phyloP scores from a whole-genome alignment of 1,284 basidiomycete species.

The Ceraceosorus bombacis region DNA sequence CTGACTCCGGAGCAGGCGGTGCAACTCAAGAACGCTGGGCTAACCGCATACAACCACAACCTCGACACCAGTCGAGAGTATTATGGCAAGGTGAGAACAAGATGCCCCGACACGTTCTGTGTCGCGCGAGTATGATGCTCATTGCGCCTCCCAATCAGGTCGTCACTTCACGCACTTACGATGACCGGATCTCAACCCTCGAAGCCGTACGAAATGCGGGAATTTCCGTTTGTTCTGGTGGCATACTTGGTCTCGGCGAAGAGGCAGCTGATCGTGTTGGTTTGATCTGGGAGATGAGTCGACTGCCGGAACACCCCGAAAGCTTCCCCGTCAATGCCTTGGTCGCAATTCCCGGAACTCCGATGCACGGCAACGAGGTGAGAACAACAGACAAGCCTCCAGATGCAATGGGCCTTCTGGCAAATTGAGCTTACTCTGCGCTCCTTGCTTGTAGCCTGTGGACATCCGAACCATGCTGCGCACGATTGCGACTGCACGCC shows the following conservation, averaged over 20 bases:
- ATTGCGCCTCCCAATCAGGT: slow-evolving; percentile 55
- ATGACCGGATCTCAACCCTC: slow-evolving; percentile 85
- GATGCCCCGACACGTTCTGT: not conserved
- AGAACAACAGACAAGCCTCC: slow-evolving; percentile 14
- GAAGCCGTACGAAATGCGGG: slow-evolving; percentile 84
- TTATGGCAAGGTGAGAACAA: slow-evolving; percentile 67
- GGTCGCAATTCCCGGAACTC: slow-evolving; percentile 59
- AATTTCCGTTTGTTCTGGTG: slow-evolving; percentile 93
- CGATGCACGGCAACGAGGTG: slow-evolving; percentile 56
- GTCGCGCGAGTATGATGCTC: too few species aligned
- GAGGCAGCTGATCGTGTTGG: slow-evolving; percentile 82
- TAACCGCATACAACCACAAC: slow-evolving; percentile 98
- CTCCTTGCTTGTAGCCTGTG: slow-evolving; percentile 21
- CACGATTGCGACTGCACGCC: slow-evolving; percentile 88
- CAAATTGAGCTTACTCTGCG: not conserved
- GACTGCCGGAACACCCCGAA: slow-evolving; percentile 90
- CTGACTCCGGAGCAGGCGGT: slow-evolving; percentile 82
- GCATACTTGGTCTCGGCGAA: slow-evolving; percentile 91
- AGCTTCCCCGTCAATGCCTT: slow-evolving; percentile 97
- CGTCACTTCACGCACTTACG: slow-evolving; percentile 88
- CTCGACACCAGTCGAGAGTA: slow-evolving; percentile 95
- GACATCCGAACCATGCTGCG: slow-evolving; percentile 73
- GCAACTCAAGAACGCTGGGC: slow-evolving; percentile 78
- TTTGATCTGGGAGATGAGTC: slow-evolving; percentile 81
- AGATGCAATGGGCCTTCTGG: not conserved